These are phyloP conservation scores for Pouteria glomerata DNA, from an alignment of 148 eudicot species.

Conservation along the genomic window DNA sequence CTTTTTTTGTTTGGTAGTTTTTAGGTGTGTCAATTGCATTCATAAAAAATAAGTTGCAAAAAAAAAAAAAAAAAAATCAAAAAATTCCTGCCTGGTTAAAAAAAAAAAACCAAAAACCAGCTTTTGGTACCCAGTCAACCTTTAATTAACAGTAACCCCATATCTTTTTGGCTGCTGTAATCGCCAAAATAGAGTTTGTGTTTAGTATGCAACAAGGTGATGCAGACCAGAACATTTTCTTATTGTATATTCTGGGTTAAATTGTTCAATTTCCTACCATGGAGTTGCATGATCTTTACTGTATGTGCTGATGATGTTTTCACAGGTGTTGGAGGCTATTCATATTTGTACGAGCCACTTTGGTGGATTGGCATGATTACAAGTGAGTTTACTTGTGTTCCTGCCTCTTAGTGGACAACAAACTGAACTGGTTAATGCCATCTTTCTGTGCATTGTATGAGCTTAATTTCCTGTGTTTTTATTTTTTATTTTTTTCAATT, in stretches of 20 bases:
- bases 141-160: no score
- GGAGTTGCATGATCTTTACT: not conserved
- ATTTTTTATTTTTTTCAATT: not conserved
- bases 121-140: no score
- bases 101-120: no score
- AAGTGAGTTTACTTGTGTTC: constrained; percentile 35
- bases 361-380: constrained; percentile 85
- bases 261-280: not conserved
- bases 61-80: no score
- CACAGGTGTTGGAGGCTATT: constrained; percentile 67
- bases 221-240: not conserved
- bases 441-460: not conserved
- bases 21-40: no score
- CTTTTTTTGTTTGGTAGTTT: no score
- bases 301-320: constrained; percentile 6
- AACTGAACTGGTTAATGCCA: not conserved
- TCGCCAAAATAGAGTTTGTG: not conserved
- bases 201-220: not conserved
- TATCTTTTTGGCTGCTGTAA: not conserved
- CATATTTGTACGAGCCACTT: constrained; percentile 62
- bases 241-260: not conserved
- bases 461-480: not conserved
- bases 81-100: no score
- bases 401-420: not conserved
- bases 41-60: no score